phyloP scores from a whole-genome alignment of 768 basidiomycete genomes.

The Leccinum barrowsii region DNA sequence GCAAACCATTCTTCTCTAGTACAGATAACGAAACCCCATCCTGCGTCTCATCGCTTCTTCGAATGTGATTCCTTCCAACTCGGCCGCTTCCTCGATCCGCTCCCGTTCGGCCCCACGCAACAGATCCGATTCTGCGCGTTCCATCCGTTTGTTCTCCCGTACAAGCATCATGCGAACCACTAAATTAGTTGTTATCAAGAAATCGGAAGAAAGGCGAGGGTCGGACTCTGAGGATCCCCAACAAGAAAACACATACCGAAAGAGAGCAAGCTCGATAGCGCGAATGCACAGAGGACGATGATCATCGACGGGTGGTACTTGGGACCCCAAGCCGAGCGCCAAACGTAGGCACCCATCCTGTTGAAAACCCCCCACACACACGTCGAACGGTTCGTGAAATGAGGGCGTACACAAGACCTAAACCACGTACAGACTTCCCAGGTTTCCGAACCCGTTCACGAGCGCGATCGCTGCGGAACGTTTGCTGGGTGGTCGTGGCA shows the following conservation, averaged over 20 bases:
- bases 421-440: slow-evolving; percentile 51
- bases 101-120: slow-evolving; percentile 43
- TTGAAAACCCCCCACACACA: not conserved
- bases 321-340: slow-evolving; percentile 59
- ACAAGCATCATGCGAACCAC: slow-evolving; percentile 48
- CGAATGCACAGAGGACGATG: slow-evolving; percentile 39
- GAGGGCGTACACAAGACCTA: not conserved
- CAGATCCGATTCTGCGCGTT: slow-evolving; percentile 42
- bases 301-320: slow-evolving; percentile 60
- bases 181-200: slow-evolving; percentile 6
- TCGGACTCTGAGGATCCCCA: not conserved
- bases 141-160: slow-evolving; percentile 47
- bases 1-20: slow-evolving; percentile 25
- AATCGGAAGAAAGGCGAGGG: not conserved
- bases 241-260: slow-evolving; percentile 23
- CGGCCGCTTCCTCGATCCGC: slow-evolving; percentile 56
- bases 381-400: not conserved
- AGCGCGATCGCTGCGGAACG: slow-evolving; percentile 56
- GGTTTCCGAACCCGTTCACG: slow-evolving; percentile 57
- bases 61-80: slow-evolving; percentile 55
- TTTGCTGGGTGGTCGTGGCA: slow-evolving; percentile 55
- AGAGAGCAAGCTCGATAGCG: slow-evolving; percentile 30
- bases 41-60: slow-evolving; percentile 56
- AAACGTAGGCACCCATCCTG: slow-evolving; percentile 59
- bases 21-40: slow-evolving; percentile 57